Percentiles rank a stretch among this genome's conserved stretches.
Evolutionary conservation across 306 rosid species (phyloP).

Genomic region (Vigna hirtella): DNA sequence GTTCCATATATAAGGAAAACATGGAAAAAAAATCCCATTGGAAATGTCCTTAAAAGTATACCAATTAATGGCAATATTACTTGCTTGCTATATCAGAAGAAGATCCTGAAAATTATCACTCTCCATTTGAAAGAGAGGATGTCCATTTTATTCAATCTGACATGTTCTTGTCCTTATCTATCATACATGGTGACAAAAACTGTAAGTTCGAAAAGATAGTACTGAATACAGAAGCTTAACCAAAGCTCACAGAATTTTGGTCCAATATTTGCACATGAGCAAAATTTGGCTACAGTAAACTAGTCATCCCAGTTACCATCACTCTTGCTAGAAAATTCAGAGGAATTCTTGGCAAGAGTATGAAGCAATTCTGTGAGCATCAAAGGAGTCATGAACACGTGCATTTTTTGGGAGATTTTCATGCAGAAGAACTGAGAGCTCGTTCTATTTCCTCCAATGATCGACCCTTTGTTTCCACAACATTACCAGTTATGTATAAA

Average conservation of each 20-base stretch:
- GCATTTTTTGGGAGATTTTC: constrained; percentile 41
- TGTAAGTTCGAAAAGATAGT: constrained; percentile 21
- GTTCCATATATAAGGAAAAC: no score
- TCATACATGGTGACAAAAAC: constrained; percentile 31
- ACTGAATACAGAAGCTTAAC: constrained; percentile 32
- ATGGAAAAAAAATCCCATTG: no score
- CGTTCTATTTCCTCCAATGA: constrained; percentile 95
- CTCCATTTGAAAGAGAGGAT: background rate
- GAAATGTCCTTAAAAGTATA: background rate
- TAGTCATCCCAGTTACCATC: constrained; percentile 9
- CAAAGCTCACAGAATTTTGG: constrained; percentile 16
- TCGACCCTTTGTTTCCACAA: constrained; percentile 95
- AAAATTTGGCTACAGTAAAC: constrained; percentile 35
- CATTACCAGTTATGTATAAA: constrained; percentile 79
- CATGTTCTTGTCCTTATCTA: constrained; percentile 18
- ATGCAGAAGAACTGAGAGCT: constrained; percentile 68
- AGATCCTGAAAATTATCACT: background rate
- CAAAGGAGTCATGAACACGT: constrained; percentile 25
- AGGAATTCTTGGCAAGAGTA: constrained; percentile 10
- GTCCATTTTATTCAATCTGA: constrained; percentile 31
- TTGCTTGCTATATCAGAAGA: constrained; percentile 21
- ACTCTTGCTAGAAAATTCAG: constrained; percentile 21
- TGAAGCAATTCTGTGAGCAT: constrained; percentile 37
- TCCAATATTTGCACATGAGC: constrained; percentile 30
- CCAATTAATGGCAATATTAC: background rate